phyloP scores from a whole-genome alignment of 225 moss, liverwort and hornwort species.

The Lunularia cruciata region DNA sequence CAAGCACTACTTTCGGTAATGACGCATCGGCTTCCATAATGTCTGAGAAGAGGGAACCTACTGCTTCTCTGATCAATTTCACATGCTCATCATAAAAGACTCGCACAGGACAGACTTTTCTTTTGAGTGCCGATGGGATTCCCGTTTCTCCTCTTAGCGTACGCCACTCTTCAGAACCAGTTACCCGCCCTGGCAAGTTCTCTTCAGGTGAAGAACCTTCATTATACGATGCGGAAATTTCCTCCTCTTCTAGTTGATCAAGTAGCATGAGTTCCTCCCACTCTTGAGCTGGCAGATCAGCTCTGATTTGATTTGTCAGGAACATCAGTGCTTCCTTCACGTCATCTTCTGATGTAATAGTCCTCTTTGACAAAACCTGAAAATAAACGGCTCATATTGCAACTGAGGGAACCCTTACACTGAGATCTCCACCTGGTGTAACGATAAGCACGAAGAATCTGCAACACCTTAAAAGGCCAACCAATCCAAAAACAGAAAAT shows the following conservation, averaged over 20 bases:
- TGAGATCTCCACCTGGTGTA: background rate
- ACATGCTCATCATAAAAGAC: constrained; percentile 60
- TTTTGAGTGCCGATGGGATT: constrained; percentile 7
- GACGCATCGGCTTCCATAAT: constrained; percentile 28
- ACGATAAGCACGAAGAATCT: background rate
- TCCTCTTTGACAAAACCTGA: constrained; percentile 51
- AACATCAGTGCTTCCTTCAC: constrained; percentile 52
- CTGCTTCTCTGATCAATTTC: constrained; percentile 42
- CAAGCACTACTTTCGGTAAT: constrained; percentile 30
- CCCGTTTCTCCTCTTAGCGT: constrained; percentile 56
- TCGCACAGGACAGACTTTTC: constrained; percentile 28
- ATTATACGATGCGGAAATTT: constrained; percentile 34
- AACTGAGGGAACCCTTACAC: background rate
- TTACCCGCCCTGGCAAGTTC: constrained; percentile 56
- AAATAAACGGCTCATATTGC: background rate
- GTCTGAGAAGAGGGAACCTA: constrained; percentile 45
- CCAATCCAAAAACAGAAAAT: too few relatives aligned
- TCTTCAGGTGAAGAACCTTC: constrained; percentile 24
- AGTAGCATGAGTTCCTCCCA: constrained; percentile 44
- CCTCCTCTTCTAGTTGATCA: constrained; percentile 52
- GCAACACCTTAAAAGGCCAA: background rate
- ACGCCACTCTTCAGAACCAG: constrained; percentile 61
- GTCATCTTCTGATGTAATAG: constrained; percentile 48
- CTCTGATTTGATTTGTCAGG: constrained; percentile 49
- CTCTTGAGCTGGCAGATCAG: constrained; percentile 35